Percentiles rank a stretch among this genome's conserved stretches.
These are phyloP conservation scores for Daldinia sp. DNA, from an alignment of 2,329 filamentous ascomycete genomes.

Conservation along the genomic window DNA sequence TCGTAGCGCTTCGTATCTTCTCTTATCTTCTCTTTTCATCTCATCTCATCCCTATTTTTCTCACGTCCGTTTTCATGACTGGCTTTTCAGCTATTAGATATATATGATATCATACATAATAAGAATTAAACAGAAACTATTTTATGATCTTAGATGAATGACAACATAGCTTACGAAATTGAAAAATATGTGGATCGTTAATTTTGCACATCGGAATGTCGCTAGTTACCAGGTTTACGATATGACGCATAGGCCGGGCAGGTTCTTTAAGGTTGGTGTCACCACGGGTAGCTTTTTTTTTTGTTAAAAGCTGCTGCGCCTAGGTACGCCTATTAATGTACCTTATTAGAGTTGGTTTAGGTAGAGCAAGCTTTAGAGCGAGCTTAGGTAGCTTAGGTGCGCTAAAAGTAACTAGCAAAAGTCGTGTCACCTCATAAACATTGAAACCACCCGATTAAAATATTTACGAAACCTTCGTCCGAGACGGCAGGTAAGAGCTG, in stretches of 20 bases:
- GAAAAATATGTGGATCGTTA: slow-evolving; percentile 48
- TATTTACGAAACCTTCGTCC: slow-evolving; percentile 39
- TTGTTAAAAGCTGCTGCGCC: slow-evolving; percentile 1
- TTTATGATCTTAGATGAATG: slow-evolving; percentile 35
- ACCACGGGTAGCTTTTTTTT: slow-evolving; percentile 30
- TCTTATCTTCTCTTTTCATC: slow-evolving; percentile 1
- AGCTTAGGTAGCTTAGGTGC: neutral
- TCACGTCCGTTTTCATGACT: slow-evolving; percentile 13
- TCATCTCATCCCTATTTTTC: slow-evolving; percentile 2
- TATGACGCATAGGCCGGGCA: slow-evolving; percentile 44
- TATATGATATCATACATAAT: slow-evolving; percentile 30
- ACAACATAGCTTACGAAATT: slow-evolving; percentile 42
- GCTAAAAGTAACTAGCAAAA: slow-evolving; percentile 6
- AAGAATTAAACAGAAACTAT: slow-evolving; percentile 7
- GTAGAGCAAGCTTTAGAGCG: slow-evolving; percentile 21
- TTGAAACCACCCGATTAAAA: slow-evolving; percentile 35
- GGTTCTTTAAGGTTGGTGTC: slow-evolving; percentile 44
- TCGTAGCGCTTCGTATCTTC: slow-evolving; percentile 20
- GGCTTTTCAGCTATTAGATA: neutral
- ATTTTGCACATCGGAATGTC: slow-evolving; percentile 50
- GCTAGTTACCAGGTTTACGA: slow-evolving; percentile 45
- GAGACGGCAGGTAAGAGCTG: slow-evolving; percentile 26
- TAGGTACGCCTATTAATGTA: slow-evolving; percentile 2
- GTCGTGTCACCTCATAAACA: slow-evolving; percentile 40
- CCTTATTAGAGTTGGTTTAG: slow-evolving; percentile 10